Percentiles rank a stretch among this genome's conserved stretches.
Conservation (phyloP, 495 filamentous ascomycete species). For the Neurospora pannonica region DNA sequence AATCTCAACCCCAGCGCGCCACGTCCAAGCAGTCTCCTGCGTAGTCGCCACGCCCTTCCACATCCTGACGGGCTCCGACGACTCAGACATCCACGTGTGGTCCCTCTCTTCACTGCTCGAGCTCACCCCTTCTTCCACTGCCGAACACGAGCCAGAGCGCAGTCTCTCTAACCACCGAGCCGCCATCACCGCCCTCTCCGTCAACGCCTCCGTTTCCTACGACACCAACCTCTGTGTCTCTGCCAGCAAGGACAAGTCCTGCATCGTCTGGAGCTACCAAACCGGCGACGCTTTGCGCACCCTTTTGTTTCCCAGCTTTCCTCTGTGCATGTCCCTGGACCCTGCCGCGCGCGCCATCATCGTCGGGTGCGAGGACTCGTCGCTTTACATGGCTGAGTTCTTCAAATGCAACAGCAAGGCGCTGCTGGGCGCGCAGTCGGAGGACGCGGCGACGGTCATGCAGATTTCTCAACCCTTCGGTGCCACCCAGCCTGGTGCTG, state of each 20-base stretch:
- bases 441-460: conserved; percentile 37
- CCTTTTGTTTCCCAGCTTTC: conserved; percentile 62
- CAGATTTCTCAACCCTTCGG: conserved; percentile 55
- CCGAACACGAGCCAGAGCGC: conserved; percentile 47
- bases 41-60: conserved; percentile 67
- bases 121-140: conserved; percentile 36
- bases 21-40: conserved; percentile 76
- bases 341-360: conserved; percentile 76
- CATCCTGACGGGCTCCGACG: conserved; percentile 77
- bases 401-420: conserved; percentile 41
- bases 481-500: conserved; percentile 43
- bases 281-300: conserved; percentile 67
- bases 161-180: conserved; percentile 72
- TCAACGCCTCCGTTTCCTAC: conserved; percentile 54
- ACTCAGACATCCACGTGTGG: conserved; percentile 88
- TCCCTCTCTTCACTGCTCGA: conserved; percentile 62
- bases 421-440: conserved; percentile 47
- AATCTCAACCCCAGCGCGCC: conserved; percentile 75
- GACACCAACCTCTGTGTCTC: conserved; percentile 69
- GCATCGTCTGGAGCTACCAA: conserved; percentile 82
- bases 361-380: conserved; percentile 74
- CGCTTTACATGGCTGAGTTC: conserved; percentile 71
- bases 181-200: conserved; percentile 60
- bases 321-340: conserved; percentile 67
- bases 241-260: conserved; percentile 68